Base-by-base conservation (phyloP, 139 green algal species). In the Ettlia oleoabundans region DNA sequence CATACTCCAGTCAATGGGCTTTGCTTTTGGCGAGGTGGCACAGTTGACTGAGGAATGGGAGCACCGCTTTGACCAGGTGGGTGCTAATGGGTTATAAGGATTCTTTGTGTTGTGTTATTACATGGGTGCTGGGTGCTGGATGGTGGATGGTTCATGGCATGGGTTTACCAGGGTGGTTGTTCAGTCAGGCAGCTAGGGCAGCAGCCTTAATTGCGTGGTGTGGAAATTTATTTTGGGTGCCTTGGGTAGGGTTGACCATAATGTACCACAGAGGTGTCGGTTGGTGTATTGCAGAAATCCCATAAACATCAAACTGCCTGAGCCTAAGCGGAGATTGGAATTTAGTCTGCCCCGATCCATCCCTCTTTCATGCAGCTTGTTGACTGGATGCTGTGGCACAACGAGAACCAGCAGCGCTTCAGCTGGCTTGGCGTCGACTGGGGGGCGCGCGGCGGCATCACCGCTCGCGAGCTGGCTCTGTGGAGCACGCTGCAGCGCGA, bases 21-120 rank as follows among this genome's bases (percentile, higher is more conserved):
- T 94, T 77, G 88, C 91, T 38, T 94, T 94, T 85, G 90, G 86
- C 22, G 82, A 93, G 76, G 78, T 90, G 53, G 87, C 85, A 24
- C 80, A 87, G 74, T 78, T 93, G 61, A 93, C 90, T 0, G 79
- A 89, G 32, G 89, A 91, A 67, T 94, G 90, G 90, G 90, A 94
- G 82, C n/a, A 47, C 40, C 82, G 78, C 42, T 94, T 94, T 78
- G 90, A 94, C 80, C 79, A 88, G 78, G 81, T 92, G 52, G 22
- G 72, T 2, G 47, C 32, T 33, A 51, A 18, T 18, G 71, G 3
- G 71, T 37, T 8, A 52, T 43, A 9, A 28, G 10, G 64, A 24
- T 21, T 37, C 19, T 71, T 9, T 71, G 64, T 41, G n/a, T 43
- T n/a, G n/a, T n/a, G n/a, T n/a, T n/a, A n/a, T n/a, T n/a, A n/a